Evolutionary conservation across 208 protist species (phyloP), one percentile per base, ranked within the genome.

Genomic region (Leishmania gerbilli): DNA sequence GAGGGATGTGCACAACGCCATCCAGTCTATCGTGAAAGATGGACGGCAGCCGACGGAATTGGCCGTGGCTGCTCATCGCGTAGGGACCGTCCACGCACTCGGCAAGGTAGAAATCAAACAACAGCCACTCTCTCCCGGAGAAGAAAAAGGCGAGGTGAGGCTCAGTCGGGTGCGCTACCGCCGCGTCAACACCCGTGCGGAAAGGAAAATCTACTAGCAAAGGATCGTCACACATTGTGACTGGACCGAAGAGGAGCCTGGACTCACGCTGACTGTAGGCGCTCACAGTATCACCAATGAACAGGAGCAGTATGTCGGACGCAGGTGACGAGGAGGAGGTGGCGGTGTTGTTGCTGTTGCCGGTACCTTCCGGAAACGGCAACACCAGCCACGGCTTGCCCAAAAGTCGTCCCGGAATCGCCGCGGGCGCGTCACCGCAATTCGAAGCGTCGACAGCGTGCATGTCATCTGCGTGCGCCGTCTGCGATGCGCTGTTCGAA

Each of bases 121-220:
- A 74, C 60, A 92, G 60, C 84, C 91, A 97, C 42, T 77, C 74
- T 1, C 82, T 82, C 17, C 92, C 89, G 3, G 84, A 87, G 77
- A 95, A 95, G 79, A 95, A 89, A 42, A 97, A 83, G 42, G 88
- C 87, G 15, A 82, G 86, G n/a, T 79, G 49, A 45, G 89, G 77
- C 53, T 91, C 87, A 13, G 80, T 82, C 6, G 88, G 88, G 34
- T 92, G 77, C 11, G 88, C 79, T 5, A 93, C 77, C 13, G 88
- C 90, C 9, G 84, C 83, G 56, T 94, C 88, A 71, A 89, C 42
- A 21, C 79, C 71, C 19, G 47, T 72, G 21, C 80, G 27, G 74
- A 85, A 97, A n/a, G 91, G 93, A 49, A 97, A 88, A 17, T 71
- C 77, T 0, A 45, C 45, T 24, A 77, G 65, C 37, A 81, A 62